A percentile compares a stretch with the other conserved stretches of the same genome.
phyloP scores from a whole-genome alignment of 2,329 filamentous ascomycete genomes.

The Hypoxylon sp. region DNA sequence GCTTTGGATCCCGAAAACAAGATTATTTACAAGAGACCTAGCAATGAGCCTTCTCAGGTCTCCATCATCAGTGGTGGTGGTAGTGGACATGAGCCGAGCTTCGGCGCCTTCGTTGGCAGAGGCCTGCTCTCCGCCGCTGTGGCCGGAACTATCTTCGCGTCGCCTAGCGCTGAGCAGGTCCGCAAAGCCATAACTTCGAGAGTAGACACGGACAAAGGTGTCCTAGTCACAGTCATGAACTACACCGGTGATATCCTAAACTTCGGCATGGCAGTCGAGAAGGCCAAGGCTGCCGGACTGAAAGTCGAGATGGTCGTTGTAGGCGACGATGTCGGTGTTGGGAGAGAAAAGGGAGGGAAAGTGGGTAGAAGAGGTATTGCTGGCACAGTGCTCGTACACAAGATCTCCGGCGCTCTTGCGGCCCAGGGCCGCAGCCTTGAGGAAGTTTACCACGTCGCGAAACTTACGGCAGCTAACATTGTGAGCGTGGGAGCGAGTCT shows the following conservation, averaged over 20 bases:
- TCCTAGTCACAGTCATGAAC: constrained; percentile 95
- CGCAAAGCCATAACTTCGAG: constrained; percentile 80
- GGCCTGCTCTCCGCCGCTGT: constrained; percentile 87
- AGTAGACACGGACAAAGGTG: constrained; percentile 79
- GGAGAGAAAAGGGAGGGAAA: constrained; percentile 85
- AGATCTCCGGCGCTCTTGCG: constrained; percentile 88
- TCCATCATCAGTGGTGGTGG: constrained; percentile 91
- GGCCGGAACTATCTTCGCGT: constrained; percentile 89
- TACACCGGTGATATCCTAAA: constrained; percentile 93
- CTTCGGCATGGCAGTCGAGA: constrained; percentile 94
- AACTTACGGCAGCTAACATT: constrained; percentile 79
- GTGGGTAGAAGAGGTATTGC: constrained; percentile 92
- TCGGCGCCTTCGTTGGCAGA: constrained; percentile 85
- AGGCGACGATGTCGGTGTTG: constrained; percentile 92
- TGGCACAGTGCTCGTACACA: constrained; percentile 91
- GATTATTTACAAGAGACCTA: constrained; percentile 81
- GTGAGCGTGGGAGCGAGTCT: constrained; percentile 89
- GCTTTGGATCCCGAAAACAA: constrained; percentile 85
- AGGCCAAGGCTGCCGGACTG: constrained; percentile 84
- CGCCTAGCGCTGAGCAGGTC: constrained; percentile 85
- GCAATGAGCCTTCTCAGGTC: constrained; percentile 69
- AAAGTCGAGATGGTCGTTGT: constrained; percentile 91
- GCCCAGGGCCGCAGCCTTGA: constrained; percentile 76
- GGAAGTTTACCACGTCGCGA: constrained; percentile 80
- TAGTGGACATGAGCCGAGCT: constrained; percentile 90